Evolutionary conservation across 129 eudicot genomes (phyloP), one percentile per base, ranked within the genome.

Genomic region (Gnaphalium uliginosum): DNA sequence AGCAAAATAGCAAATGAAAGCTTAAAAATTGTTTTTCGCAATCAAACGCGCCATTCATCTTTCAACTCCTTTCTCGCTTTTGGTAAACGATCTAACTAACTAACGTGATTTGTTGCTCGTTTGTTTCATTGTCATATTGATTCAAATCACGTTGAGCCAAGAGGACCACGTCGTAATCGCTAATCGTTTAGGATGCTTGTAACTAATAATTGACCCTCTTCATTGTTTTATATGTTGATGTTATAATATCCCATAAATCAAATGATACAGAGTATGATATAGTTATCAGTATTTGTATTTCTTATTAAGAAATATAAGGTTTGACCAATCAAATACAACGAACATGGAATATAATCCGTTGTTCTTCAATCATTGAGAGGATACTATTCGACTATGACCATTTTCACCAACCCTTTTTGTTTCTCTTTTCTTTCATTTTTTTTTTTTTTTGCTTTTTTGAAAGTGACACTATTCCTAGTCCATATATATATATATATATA

Each of bases 311-410:
- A 32, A 66, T 30, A 63, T 30, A 19, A 35, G 26, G 54, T 43
- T 37, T 67, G 71, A 66, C 71, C 54, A 67, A 37, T 67, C 71
- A 67, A 67, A 66, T 66, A 66, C 30, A 66, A 32, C 26, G 19
- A 66, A 66, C 71, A 66, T 66, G 71, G 71, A 35, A 35, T 33
- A 66, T 33, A 66, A 10, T 35, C 23, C 25, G 11, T 66, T 66
- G 46, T 66, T 22, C 13, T 8, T 18, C 1, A 66, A 66, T 66
- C 71, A 66, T 66, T 66, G 54, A 66, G 26, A 33, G 43, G 54
- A 37, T 66, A 66, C 71, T 66, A 32, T 66, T 66, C 18, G 71
- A 66, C 71, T 35, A 66, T 4, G 71, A 66, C 71, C 29, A 33
- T 66, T 33, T 33, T 66, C 51, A 19, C 25, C 25, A 39, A 66